These are phyloP conservation scores for Lyophyllum decastes DNA, from an alignment of 768 basidiomycete genomes.

Conservation along the genomic window DNA sequence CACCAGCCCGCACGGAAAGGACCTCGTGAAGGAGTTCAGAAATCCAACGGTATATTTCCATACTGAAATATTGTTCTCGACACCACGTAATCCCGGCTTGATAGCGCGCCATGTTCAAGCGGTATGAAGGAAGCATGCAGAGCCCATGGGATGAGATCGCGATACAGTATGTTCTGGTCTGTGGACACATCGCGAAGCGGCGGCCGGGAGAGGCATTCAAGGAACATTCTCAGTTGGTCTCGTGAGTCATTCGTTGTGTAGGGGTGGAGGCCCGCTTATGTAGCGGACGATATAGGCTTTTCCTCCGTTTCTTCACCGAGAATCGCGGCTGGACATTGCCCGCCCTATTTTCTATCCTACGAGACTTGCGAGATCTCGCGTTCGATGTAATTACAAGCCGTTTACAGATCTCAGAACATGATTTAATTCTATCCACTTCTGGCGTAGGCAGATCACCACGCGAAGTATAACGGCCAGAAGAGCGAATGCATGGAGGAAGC, in stretches of 20 bases:
- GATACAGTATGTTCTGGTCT: slow-evolving; percentile 78
- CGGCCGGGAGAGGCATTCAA: slow-evolving; percentile 75
- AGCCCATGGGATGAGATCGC: slow-evolving; percentile 87
- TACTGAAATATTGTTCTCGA: slow-evolving; percentile 1
- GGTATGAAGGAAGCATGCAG: slow-evolving; percentile 65
- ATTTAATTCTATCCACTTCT: not conserved
- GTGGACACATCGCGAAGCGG: slow-evolving; percentile 68
- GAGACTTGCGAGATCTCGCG: slow-evolving; percentile 83
- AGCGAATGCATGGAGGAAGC: slow-evolving; percentile 83
- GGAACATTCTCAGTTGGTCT: slow-evolving; percentile 73
- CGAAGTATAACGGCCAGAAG: slow-evolving; percentile 54
- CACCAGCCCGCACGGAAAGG: slow-evolving; percentile 76
- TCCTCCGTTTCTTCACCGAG: slow-evolving; percentile 77
- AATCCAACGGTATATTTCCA: slow-evolving; percentile 46
- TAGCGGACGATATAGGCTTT: slow-evolving; percentile 44
- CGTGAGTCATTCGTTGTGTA: slow-evolving; percentile 49
- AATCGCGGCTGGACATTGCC: slow-evolving; percentile 88
- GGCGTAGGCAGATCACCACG: slow-evolving; percentile 61
- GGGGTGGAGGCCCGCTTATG: not conserved
- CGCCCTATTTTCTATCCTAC: slow-evolving; percentile 76
- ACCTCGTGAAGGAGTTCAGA: slow-evolving; percentile 70
- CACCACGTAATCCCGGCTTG: slow-evolving; percentile 10
- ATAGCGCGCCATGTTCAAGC: slow-evolving; percentile 39
- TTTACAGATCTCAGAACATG: not conserved
- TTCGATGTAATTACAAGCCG: slow-evolving; percentile 59